Percentiles rank a stretch among this genome's conserved stretches.
phyloP scores from a whole-genome alignment of 805 yeast genomes.

The Saturnispora ahearnii region DNA sequence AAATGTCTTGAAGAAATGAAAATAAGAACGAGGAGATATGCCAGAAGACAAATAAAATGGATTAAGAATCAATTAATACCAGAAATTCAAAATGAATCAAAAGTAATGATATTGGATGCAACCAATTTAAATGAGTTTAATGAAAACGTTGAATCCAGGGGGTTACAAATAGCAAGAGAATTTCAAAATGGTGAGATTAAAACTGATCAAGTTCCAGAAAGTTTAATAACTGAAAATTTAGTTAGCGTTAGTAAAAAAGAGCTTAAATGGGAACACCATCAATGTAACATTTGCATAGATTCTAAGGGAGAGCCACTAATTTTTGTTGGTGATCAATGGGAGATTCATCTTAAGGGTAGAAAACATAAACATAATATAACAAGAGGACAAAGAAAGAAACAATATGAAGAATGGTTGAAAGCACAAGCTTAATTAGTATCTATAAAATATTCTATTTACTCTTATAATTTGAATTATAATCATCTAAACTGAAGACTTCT shows the following conservation, averaged over 20 bases:
- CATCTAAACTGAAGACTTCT: not conserved
- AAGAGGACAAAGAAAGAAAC: slow-evolving; percentile 41
- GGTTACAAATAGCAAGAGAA: slow-evolving; percentile 37
- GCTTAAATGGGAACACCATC: slow-evolving; percentile 52
- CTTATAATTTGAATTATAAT: not conserved
- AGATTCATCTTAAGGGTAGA: slow-evolving; percentile 56
- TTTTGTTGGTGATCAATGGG: slow-evolving; percentile 69
- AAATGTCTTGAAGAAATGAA: slow-evolving; percentile 71
- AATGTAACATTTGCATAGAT: slow-evolving; percentile 59
- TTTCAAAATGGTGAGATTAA: slow-evolving; percentile 16
- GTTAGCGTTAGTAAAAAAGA: slow-evolving; percentile 8
- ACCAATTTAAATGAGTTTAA: slow-evolving; percentile 61
- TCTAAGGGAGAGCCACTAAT: slow-evolving; percentile 41
- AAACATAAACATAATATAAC: slow-evolving; percentile 52
- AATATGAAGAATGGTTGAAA: slow-evolving; percentile 37
- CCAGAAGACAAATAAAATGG: slow-evolving; percentile 87
- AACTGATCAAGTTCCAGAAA: slow-evolving; percentile 15
- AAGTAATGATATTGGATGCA: slow-evolving; percentile 65
- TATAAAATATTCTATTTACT: not conserved
- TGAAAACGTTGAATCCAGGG: slow-evolving; percentile 44
- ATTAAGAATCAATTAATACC: slow-evolving; percentile 60
- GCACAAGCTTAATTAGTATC: not conserved
- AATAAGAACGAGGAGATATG: slow-evolving; percentile 73
- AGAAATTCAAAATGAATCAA: slow-evolving; percentile 52
- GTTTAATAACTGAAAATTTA: slow-evolving; percentile 10